Evolutionary conservation across 2,329 filamentous ascomycete species (phyloP).

Genomic region (Ambrosiella xylebori): DNA sequence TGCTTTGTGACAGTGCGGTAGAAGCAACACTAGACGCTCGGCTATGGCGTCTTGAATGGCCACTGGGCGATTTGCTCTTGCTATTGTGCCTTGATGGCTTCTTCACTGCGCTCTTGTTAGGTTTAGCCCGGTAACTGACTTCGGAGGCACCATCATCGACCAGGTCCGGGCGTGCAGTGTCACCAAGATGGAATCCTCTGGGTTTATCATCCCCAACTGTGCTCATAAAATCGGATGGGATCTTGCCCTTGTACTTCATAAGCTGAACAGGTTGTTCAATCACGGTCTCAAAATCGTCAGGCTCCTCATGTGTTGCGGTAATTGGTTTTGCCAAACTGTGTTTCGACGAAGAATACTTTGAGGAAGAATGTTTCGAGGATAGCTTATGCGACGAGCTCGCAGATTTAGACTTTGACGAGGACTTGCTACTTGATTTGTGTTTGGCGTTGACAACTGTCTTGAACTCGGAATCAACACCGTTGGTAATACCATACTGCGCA

Average conservation of each 20-base stretch:
- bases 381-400: neutral
- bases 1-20: constrained; percentile 6
- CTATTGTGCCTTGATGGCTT: neutral
- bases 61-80: constrained; percentile 6
- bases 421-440: constrained; percentile 1
- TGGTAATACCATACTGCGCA: neutral
- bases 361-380: neutral
- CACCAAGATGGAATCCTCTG: constrained; percentile 4
- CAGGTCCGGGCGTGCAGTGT: neutral
- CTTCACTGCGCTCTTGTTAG: neutral
- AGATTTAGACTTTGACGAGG: neutral
- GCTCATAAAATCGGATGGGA: constrained; percentile 8
- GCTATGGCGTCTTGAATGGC: neutral
- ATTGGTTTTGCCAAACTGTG: neutral
- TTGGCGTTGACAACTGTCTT: neutral
- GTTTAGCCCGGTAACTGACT: neutral
- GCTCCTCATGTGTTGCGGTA: neutral
- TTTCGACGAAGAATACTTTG: neutral
- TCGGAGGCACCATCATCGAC: constrained; percentile 3
- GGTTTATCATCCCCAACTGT: constrained; percentile 3
- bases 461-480: neutral
- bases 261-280: constrained; percentile 1
- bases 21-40: constrained; percentile 2
- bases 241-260: neutral
- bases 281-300: constrained; percentile 9